Conservation (phyloP, 2,329 filamentous ascomycete species). For the Phaeoacremonium minimum region DNA sequence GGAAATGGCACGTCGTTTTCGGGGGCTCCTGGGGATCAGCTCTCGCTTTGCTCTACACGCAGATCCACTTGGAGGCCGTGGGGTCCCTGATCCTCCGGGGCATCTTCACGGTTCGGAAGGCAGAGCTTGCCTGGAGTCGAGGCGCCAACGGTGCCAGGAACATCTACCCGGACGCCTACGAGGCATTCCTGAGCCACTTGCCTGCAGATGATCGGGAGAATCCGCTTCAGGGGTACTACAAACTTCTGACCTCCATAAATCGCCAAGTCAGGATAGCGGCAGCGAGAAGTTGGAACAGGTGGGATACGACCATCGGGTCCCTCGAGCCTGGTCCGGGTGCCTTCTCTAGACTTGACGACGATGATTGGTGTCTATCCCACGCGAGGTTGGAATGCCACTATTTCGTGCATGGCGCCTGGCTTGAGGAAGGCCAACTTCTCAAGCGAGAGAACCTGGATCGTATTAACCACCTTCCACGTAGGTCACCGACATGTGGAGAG, state of each 20-base stretch:
- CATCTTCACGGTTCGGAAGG: conserved; percentile 29
- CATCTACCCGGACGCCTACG: conserved; percentile 27
- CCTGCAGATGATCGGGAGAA: conserved; percentile 24
- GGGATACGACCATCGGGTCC: conserved; percentile 1
- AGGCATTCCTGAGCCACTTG: conserved; percentile 22
- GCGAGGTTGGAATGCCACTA: conserved; percentile 1
- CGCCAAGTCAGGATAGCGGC: conserved; percentile 1
- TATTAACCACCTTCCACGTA: no score
- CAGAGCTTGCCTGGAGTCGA: conserved; percentile 24
- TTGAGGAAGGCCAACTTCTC: no score
- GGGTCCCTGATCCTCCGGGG: conserved; percentile 34
- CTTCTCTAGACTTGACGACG: conserved; percentile 1
- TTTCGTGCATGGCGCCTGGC: not conserved
- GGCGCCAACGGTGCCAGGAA: conserved; percentile 14
- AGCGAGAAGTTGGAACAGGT: conserved; percentile 3
- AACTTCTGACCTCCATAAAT: conserved; percentile 22
- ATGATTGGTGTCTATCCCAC: conserved; percentile 1
- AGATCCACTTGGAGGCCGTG: conserved; percentile 31
- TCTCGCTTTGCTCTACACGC: conserved; percentile 35
- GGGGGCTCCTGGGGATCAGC: conserved; percentile 44
- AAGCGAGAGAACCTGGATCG: no score
- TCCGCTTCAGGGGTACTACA: conserved; percentile 25
- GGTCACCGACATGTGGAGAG: no score
- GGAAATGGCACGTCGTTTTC: conserved; percentile 39
- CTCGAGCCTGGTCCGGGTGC: not conserved